Conservation (phyloP, 164 flowering plant genomes). For the Sedum album region DNA sequence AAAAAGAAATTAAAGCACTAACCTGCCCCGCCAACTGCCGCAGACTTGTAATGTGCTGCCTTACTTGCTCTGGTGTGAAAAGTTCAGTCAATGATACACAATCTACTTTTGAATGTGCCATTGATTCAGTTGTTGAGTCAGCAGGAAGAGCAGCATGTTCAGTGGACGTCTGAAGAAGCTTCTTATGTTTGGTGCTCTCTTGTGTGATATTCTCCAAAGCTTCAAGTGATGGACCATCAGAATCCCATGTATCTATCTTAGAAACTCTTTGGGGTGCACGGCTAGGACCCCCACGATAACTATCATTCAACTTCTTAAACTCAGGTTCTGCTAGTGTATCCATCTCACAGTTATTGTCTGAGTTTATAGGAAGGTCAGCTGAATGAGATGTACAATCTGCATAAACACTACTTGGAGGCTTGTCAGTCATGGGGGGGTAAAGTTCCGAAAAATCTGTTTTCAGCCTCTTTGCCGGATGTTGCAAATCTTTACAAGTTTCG, state of each 20-base stretch:
- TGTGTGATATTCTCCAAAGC: not conserved
- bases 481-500: not conserved
- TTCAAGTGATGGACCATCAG: not conserved
- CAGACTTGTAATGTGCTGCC: conserved; percentile 1
- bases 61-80: conserved; percentile 8
- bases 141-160: not conserved
- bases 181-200: not conserved
- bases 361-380: not conserved
- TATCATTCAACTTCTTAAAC: not conserved
- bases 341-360: not conserved
- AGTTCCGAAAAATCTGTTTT: not conserved
- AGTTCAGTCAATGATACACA: conserved; percentile 5
- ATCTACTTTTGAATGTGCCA: not conserved
- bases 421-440: not conserved
- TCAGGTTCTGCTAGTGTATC: not conserved
- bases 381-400: not conserved
- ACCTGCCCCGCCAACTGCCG: not conserved
- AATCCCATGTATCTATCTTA: not conserved
- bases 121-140: not conserved
- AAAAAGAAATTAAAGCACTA: not conserved
- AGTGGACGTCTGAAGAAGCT: not conserved
- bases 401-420: not conserved
- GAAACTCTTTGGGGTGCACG: not conserved
- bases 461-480: not conserved
- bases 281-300: not conserved